Evolutionary conservation across 345 rosid genomes (phyloP), one percentile per base, ranked within the genome.

Genomic region (Trapa bicornis): DNA sequence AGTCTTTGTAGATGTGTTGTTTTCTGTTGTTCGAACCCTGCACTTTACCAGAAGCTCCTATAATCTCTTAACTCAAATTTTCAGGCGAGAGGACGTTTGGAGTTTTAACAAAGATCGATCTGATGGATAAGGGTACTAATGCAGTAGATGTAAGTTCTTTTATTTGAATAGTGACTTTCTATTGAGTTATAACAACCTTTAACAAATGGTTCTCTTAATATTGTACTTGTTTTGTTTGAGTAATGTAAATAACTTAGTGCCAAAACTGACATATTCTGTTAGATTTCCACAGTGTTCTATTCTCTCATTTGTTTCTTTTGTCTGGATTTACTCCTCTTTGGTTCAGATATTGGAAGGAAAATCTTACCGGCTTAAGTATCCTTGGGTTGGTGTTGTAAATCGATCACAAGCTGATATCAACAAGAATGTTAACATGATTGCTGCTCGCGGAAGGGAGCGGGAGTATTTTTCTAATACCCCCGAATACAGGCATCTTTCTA

Each of bases 71-170:
- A 75, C 68, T 61, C 1, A 7, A 58, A 8, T 79, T 70, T 78
- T 65, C 82, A 94, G 99, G 97, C 73, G 97, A 95, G 78, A 87
- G 99, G 79, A 95, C 99, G 36, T 75, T 86, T 64, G 99, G 99
- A 69, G 99, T 95, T 75, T 82, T 95, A 84, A 95, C 99, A 37
- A 95, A 95, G 86, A 95, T 91, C 64, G 99, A 95, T 79, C 96
- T 95, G 74, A 95, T 95, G 99, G 99, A 95, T 68, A 87, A 85
- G 86, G 99, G 96, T 63, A 95, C 99, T 11, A 96, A 95, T 85
- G 97, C 97, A 67, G 97, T 82, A 53, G 99, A 95, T 52, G 99
- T 95, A 84, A 91, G 91, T 82, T 73, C 64, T 29, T 63, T 73
- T 61, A 11, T 5, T 36, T 37, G 15, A 14, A 15, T 6, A 13